These are phyloP conservation scores for Trypanosoma caninum DNA, from an alignment of 208 protist species.

Conservation along the genomic window DNA sequence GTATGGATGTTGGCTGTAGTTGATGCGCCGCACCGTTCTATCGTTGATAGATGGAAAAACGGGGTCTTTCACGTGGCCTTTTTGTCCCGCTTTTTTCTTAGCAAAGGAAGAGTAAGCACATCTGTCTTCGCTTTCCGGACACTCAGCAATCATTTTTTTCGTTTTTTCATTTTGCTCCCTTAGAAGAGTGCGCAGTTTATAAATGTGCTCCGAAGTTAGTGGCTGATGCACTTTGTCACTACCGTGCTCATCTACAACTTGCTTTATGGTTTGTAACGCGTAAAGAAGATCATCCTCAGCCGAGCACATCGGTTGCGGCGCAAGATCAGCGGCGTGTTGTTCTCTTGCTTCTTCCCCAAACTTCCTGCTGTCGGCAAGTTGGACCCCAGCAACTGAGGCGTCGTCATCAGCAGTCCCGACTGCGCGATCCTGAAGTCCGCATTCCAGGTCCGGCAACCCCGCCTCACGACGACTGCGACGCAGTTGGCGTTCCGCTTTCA, in stretches of 20 bases:
- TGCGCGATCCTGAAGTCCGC: constrained; percentile 1
- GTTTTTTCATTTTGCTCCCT: constrained; percentile 69
- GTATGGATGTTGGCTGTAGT: constrained; percentile 77
- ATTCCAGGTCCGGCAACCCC: constrained; percentile 40
- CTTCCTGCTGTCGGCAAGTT: no score
- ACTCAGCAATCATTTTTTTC: constrained; percentile 43
- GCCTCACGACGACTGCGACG: constrained; percentile 50
- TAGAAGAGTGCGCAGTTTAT: constrained; percentile 56
- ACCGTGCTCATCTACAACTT: constrained; percentile 45
- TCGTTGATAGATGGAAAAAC: constrained; percentile 42
- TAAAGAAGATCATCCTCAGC: constrained; percentile 57
- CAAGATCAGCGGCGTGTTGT: not conserved
- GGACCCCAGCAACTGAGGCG: not conserved
- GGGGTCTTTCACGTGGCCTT: constrained; percentile 34
- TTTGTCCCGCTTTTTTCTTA: constrained; percentile 66
- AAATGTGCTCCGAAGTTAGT: constrained; percentile 46
- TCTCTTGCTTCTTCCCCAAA: not conserved
- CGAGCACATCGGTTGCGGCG: constrained; percentile 36
- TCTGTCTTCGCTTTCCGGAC: constrained; percentile 50
- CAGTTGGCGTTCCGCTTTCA: constrained; percentile 52
- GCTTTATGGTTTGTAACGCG: constrained; percentile 50
- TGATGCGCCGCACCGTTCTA: constrained; percentile 51
- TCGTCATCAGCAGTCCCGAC: constrained; percentile 17
- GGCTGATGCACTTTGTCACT: constrained; percentile 10
- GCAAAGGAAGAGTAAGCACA: constrained; percentile 72